Conservation (phyloP, 768 basidiomycete genomes). For the Panaeolus cyanescens region DNA sequence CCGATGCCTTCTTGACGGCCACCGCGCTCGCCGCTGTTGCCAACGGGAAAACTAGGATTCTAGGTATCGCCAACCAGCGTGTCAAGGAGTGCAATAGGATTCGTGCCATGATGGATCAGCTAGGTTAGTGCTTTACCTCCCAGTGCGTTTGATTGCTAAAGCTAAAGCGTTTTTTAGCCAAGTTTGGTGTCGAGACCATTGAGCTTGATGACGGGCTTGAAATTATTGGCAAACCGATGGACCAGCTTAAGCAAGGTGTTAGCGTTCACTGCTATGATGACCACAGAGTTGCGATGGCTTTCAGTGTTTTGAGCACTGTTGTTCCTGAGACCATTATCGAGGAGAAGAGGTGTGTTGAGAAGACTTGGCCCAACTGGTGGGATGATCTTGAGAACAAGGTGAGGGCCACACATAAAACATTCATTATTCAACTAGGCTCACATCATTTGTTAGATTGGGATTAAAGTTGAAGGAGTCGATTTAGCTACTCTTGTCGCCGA, state of each 20-base stretch:
- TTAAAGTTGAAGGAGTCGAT: slow-evolving; percentile 86
- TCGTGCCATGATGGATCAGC: slow-evolving; percentile 92
- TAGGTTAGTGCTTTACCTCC: slow-evolving; percentile 56
- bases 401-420: slow-evolving; percentile 11
- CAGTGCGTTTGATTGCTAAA: background rate
- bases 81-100: slow-evolving; percentile 99
- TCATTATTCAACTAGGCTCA: background rate
- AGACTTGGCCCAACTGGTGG: slow-evolving; percentile 99
- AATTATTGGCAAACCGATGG: slow-evolving; percentile 75
- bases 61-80: slow-evolving; percentile 96
- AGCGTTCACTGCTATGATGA: slow-evolving; percentile 97
- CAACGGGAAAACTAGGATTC: slow-evolving; percentile 72
- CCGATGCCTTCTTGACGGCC: slow-evolving; percentile 97
- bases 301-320: slow-evolving; percentile 82
- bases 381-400: slow-evolving; percentile 97
- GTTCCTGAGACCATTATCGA: slow-evolving; percentile 80
- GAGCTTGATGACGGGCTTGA: slow-evolving; percentile 94
- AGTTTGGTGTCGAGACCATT: slow-evolving; percentile 91
- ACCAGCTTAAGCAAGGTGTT: slow-evolving; percentile 65
- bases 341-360: slow-evolving; percentile 97
- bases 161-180: slow-evolving; percentile 50
- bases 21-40: slow-evolving; percentile 88
- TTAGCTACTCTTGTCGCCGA: slow-evolving; percentile 44
- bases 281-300: slow-evolving; percentile 98
- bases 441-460: slow-evolving; percentile 67